Conservation (phyloP, 208 protist genomes). For the Acanthamoeba culbertsoni region DNA sequence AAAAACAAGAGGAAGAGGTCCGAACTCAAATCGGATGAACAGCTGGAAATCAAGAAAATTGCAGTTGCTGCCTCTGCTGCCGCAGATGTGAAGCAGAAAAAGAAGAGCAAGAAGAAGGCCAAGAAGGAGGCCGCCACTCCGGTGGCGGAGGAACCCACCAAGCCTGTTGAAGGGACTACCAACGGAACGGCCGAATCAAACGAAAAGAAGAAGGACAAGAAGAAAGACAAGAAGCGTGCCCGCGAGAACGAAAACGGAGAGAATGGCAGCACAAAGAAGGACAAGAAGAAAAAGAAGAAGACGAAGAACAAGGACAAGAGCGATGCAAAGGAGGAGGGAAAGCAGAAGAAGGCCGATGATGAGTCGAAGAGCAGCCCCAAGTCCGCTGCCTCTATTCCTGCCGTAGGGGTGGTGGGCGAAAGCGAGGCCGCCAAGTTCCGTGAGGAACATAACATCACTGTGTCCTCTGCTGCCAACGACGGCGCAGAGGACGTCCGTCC, state of each 20-base stretch:
- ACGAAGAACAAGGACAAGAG: background rate
- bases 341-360: background rate
- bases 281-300: conserved; percentile 1
- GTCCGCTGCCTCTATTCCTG: background rate
- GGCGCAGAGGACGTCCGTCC: background rate
- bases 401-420: background rate
- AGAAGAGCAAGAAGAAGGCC: background rate
- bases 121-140: too few relatives aligned
- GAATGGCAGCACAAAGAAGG: background rate
- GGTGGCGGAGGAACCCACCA: too few relatives aligned
- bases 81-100: too few relatives aligned
- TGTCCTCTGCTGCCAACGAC: background rate
- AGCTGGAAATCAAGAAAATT: background rate
- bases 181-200: background rate
- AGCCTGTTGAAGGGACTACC: too few relatives aligned
- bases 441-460: conserved; percentile 30
- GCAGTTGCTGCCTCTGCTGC: too few relatives aligned
- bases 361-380: background rate
- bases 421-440: background rate
- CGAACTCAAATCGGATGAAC: background rate
- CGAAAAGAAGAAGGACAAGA: background rate
- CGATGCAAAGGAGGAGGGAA: background rate
- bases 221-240: background rate
- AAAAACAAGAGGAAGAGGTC: background rate
- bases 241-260: background rate